Evolutionary conservation across 1,139 yeast genomes (phyloP).

Genomic region (Candida neerlandica): DNA sequence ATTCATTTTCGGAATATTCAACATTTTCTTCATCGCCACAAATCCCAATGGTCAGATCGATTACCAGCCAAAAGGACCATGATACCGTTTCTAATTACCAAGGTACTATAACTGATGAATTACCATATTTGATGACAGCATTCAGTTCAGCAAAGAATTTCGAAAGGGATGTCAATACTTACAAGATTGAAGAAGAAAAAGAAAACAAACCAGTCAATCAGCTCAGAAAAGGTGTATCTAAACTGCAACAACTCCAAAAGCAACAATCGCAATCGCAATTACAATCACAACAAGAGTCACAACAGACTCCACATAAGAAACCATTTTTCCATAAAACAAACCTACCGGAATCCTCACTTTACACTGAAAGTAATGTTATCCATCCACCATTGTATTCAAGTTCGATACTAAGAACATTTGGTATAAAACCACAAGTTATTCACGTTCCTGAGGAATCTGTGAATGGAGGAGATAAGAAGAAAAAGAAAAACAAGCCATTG

Average conservation of each 20-base stretch:
- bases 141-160: conserved; percentile 55
- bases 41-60: conserved; percentile 47
- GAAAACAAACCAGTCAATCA: conserved; percentile 5
- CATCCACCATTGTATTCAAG: conserved; percentile 38
- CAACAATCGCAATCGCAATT: conserved; percentile 2
- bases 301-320: conserved; percentile 8
- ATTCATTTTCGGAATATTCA: conserved; percentile 33
- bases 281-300: conserved; percentile 1
- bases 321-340: conserved; percentile 30
- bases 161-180: conserved; percentile 47
- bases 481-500: conserved; percentile 4
- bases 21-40: conserved; percentile 30
- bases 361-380: conserved; percentile 37
- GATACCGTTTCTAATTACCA: conserved; percentile 26
- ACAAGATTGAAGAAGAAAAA: conserved; percentile 12
- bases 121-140: conserved; percentile 61
- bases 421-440: conserved; percentile 49
- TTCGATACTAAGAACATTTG: conserved; percentile 41
- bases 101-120: conserved; percentile 54
- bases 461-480: conserved; percentile 1
- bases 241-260: conserved; percentile 1
- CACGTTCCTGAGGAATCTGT: conserved; percentile 18
- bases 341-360: conserved; percentile 37
- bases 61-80: conserved; percentile 29
- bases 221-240: background rate